A percentile compares a stretch with the other conserved stretches of the same genome.
Conservation (phyloP, 805 yeast species). For the Suhomyces pyralidae region DNA sequence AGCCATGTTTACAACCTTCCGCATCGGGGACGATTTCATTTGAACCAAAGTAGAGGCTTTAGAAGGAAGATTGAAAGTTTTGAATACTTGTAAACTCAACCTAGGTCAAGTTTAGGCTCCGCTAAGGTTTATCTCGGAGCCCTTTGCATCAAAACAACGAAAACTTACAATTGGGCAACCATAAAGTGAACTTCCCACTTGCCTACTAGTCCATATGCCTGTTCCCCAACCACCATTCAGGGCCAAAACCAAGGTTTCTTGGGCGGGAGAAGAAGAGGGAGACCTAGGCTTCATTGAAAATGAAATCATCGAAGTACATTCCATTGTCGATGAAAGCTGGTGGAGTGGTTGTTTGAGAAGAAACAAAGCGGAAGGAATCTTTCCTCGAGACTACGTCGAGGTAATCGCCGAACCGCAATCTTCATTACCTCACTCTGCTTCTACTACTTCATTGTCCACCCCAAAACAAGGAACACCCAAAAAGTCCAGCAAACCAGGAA, state of each 20-base stretch:
- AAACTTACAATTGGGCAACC: background rate
- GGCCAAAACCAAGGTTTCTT: slow-evolving; percentile 81
- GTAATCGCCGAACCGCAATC: slow-evolving; percentile 30
- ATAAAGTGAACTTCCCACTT: background rate
- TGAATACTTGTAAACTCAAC: background rate
- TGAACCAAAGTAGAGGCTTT: background rate
- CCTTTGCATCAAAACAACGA: background rate
- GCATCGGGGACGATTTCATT: background rate
- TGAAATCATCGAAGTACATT: slow-evolving; percentile 80
- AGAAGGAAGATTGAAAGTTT: background rate
- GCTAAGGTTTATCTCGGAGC: background rate
- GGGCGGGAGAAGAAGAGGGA: slow-evolving; percentile 89
- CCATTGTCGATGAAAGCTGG: slow-evolving; percentile 85
- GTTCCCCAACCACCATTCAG: slow-evolving; percentile 54
- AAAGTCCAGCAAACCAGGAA: slow-evolving; percentile 2
- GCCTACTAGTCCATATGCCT: background rate
- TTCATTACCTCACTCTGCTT: slow-evolving; percentile 14
- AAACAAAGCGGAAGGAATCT: slow-evolving; percentile 78
- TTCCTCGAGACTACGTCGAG: slow-evolving; percentile 84
- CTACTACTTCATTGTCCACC: slow-evolving; percentile 16
- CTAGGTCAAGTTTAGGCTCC: background rate
- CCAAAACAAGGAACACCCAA: slow-evolving; percentile 12
- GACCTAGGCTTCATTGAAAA: slow-evolving; percentile 94
- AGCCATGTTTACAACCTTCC: slow-evolving; percentile 1
- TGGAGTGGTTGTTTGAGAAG: slow-evolving; percentile 82